Evolutionary conservation across 331 rosid genomes (phyloP).

Genomic region (Pyrus hybrid): DNA sequence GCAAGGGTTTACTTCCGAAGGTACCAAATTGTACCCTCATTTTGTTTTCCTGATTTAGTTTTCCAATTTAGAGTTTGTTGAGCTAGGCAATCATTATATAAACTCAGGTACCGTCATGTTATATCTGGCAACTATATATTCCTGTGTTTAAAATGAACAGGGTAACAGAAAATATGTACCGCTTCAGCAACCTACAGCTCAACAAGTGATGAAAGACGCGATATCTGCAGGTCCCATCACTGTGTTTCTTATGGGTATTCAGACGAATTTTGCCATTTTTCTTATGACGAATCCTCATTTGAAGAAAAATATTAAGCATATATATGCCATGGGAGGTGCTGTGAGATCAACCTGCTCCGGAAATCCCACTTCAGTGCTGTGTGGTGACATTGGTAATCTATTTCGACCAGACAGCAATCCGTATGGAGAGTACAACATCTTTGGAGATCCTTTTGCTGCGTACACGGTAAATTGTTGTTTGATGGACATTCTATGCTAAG

Average conservation of each 20-base stretch:
- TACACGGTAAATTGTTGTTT: slow-evolving; percentile 1
- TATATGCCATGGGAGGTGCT: slow-evolving; percentile 14
- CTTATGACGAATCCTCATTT: slow-evolving; percentile 9
- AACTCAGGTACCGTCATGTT: neutral
- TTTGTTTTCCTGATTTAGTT: neutral
- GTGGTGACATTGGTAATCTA: neutral
- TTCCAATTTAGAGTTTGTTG: no score
- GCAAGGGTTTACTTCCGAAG: slow-evolving; percentile 16
- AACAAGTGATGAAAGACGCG: slow-evolving; percentile 5
- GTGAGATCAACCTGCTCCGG: neutral
- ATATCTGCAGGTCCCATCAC: slow-evolving; percentile 10
- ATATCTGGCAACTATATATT: neutral
- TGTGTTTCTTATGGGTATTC: slow-evolving; percentile 11
- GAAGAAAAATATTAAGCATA: slow-evolving; percentile 19
- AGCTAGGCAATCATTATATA: no score
- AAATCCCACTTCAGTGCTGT: neutral
- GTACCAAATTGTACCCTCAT: neutral
- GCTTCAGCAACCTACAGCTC: slow-evolving; percentile 7
- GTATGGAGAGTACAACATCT: slow-evolving; percentile 14
- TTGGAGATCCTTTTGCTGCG: slow-evolving; percentile 19
- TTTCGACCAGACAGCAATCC: neutral
- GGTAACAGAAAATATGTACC: slow-evolving; percentile 12
- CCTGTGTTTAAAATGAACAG: neutral
- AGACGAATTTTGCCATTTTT: slow-evolving; percentile 13
- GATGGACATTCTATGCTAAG: neutral